Percentiles rank a stretch among this genome's conserved stretches.
phyloP scores from a whole-genome alignment of 2,329 filamentous ascomycete genomes.

The Calonectria pseudoturangicola region DNA sequence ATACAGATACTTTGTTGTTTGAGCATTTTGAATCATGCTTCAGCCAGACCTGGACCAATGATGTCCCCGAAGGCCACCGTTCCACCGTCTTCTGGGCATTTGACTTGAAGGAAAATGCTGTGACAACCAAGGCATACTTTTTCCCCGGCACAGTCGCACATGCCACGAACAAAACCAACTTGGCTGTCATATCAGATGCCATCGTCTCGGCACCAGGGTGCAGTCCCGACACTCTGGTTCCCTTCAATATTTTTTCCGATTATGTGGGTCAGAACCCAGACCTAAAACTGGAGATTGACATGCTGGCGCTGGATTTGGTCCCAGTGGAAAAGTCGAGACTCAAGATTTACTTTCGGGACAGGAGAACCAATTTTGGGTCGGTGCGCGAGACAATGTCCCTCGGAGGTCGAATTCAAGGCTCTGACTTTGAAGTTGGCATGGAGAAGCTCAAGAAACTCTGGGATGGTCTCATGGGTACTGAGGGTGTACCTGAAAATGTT shows the following conservation, averaged over 20 bases:
- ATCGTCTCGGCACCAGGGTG: not conserved
- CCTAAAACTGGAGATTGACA: slow-evolving; percentile 12
- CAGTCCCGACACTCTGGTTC: not conserved
- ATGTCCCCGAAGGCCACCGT: not conserved
- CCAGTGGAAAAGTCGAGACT: not conserved
- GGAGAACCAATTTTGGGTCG: not conserved
- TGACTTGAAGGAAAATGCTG: slow-evolving; percentile 1
- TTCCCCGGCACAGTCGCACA: slow-evolving; percentile 1
- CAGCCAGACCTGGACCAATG: not conserved
- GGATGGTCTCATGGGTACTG: not conserved
- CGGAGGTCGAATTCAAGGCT: not conserved
- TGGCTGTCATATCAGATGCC: not conserved
- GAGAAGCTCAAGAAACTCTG: not conserved
- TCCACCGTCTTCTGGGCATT: slow-evolving; percentile 17
- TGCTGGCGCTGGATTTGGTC: slow-evolving; percentile 8
- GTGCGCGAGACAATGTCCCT: slow-evolving; percentile 4
- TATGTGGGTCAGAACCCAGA: not conserved
- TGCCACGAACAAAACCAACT: slow-evolving; percentile 6
- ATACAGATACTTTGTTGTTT: not conserved
- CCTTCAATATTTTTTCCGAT: slow-evolving; percentile 1
- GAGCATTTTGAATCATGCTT: slow-evolving; percentile 8
- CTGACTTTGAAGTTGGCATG: not conserved
- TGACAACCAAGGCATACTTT: slow-evolving; percentile 16
- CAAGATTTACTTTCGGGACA: slow-evolving; percentile 15
- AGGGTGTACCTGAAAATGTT: not conserved